phyloP scores from a whole-genome alignment of 257 asterid species.

The Leptodermis oblonga region DNA sequence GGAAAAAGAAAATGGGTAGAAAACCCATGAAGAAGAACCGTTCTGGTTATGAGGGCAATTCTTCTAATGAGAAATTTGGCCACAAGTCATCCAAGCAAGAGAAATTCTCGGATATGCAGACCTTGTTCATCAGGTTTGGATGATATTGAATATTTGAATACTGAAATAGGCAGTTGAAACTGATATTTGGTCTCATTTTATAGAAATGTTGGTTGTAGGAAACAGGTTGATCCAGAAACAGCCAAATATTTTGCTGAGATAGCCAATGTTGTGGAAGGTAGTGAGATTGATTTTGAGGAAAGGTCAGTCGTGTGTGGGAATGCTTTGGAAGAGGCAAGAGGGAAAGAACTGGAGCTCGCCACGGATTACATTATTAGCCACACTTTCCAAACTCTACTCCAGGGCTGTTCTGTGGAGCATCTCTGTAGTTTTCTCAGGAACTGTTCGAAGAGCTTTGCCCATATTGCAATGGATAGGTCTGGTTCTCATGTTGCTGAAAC shows the following conservation, averaged over 20 bases:
- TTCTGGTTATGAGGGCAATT: conserved; percentile 33
- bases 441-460: conserved; percentile 52
- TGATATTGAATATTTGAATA: conserved; percentile 9
- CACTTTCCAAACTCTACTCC: conserved; percentile 79
- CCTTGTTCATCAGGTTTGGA: conserved; percentile 66
- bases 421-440: conserved; percentile 68
- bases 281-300: conserved; percentile 70
- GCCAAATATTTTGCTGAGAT: conserved; percentile 80
- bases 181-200: conserved; percentile 4
- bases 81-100: conserved; percentile 36
- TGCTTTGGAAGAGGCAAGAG: conserved; percentile 91
- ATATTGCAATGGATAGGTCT: conserved; percentile 73
- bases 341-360: conserved; percentile 86
- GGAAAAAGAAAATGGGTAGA: conserved; percentile 54
- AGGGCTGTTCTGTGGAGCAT: conserved; percentile 69
- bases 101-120: conserved; percentile 21
- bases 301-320: conserved; percentile 67
- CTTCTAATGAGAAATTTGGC: conserved; percentile 30
- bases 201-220: conserved; percentile 37
- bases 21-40: conserved; percentile 39
- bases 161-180: not conserved
- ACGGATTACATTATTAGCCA: conserved; percentile 93
- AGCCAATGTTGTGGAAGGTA: conserved; percentile 70
- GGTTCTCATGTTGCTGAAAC: conserved; percentile 98
- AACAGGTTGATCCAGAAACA: conserved; percentile 80